Evolutionary conservation across 257 asterid species (phyloP), one percentile per base, ranked within the genome.

Genomic region (Primulina tabacum): DNA sequence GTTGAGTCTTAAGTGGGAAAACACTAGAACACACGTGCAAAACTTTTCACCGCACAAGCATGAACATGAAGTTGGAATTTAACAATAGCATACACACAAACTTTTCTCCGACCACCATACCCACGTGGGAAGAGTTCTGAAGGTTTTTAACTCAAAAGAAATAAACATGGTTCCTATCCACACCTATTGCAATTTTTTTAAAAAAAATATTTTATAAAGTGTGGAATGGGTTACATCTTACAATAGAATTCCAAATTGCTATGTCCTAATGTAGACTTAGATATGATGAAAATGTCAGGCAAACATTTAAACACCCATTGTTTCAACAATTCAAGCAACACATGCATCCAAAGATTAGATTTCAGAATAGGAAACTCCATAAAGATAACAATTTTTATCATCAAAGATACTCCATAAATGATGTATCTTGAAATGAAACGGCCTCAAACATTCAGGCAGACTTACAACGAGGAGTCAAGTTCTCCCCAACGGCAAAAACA

Each of bases 391-490:
- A 16, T 55, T 62, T 70, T 26, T 58, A 33, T 18, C 50, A 76
- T 24, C 30, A 6, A 65, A 66, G 52, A 40, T 53, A 24, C 33
- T 55, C 61, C 3, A 0, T 17, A 71, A 69, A 37, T 28, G 65
- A 26, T 21, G 57, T 61, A 67, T 61, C 28, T 34, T 70, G 24
- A 63, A 62, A 68, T 5, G 52, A 64, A 73, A 57, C 53, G 16
- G 50, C 57, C 71, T 14, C 33, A 32, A 64, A 53, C 61, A 65
- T 8, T 20, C 55, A 73, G 24, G 43, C 62, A 65, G 43, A 91
- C 95, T 90, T 89, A 91, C 96, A 91, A 37, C 96, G 97, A 87
- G 88, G 87, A 80, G 95, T 89, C 76, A 91, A 72, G 81, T 82
- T 89, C 83, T 91, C 96, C 82, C 95, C 95, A 81, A 87, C 75